Base-by-base conservation (phyloP, 768 basidiomycete species). In the Podaxis sp. region DNA sequence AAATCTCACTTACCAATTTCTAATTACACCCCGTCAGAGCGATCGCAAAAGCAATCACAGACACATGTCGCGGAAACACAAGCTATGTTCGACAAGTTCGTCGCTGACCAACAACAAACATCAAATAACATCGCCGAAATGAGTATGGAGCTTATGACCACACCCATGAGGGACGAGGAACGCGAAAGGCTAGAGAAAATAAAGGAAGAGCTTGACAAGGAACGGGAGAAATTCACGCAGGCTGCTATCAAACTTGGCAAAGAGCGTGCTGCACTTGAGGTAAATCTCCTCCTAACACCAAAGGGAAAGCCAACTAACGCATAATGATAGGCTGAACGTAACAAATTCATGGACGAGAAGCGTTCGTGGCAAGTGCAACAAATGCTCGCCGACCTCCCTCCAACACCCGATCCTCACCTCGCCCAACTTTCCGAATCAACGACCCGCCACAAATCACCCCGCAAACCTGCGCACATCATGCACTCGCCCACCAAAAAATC, bases 221-320 rank as follows among this genome's bases (percentile, higher is more conserved):
- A 93, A 65, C 82, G 87, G 9, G 76, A 76, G 57, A 84, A 84
- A 63, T 85, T 90, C 65, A 85, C 85, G 0, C 84, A 86, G 63
- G 87, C 87, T 22, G 80, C 87, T 12, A 74, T 89, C 19, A 80
- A 78, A 62, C 74, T 93, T 25, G 85, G 85, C 0, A 81, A 82
- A 66, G 90, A 93, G 60, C 85, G 82, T 69, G 82, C 85, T 2
- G 74, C 77, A 4, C 71, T 93, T 12, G 89, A 92, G 83, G 91
- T 91, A 70, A 62, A 60, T 46, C 13, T 63, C 27, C 22, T 15
- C 36, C 57, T 13, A 54, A 55, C 36, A 7, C 60, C 47, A 29
- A 27, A 53, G 11, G 41, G 47, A 62, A 64, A 41, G 46, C 41
- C 36, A 37, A 27, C 29, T 63, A 33, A 55, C 59, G 41, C 27